Conservation (phyloP, 805 yeast genomes). For the Metschnikowia picachoensis region DNA sequence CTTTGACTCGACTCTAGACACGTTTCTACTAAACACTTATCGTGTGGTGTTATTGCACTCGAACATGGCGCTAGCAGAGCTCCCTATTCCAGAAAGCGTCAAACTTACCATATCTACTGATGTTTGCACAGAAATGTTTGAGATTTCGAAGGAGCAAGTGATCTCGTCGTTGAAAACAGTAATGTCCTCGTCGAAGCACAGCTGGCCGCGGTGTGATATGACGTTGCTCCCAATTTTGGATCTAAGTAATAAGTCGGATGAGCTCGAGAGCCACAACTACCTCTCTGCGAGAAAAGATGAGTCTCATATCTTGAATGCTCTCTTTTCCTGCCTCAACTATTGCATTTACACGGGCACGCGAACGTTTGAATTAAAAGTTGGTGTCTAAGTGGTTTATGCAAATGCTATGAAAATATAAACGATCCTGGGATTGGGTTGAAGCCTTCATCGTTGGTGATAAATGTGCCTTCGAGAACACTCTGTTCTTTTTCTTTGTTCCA, state of each 20-base stretch:
- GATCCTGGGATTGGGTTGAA: constrained; percentile 25
- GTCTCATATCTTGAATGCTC: constrained; percentile 8
- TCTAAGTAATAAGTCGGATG: constrained; percentile 31
- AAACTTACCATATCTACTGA: constrained; percentile 27
- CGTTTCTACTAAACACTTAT: constrained; percentile 20
- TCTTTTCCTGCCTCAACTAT: constrained; percentile 25
- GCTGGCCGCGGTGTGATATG: constrained; percentile 36
- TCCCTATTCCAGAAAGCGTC: constrained; percentile 15
- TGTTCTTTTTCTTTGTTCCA: constrained; percentile 26
- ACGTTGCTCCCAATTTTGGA: constrained; percentile 36
- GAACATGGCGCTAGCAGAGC: constrained; percentile 1
- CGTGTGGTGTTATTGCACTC: constrained; percentile 8
- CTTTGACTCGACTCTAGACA: constrained; percentile 18
- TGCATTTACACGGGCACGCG: constrained; percentile 38
- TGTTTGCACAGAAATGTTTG: constrained; percentile 32
- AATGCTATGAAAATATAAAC: constrained; percentile 5
- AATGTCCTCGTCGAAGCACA: constrained; percentile 30
- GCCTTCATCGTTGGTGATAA: constrained; percentile 20
- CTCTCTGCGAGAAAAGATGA: constrained; percentile 10
- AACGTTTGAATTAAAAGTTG: constrained; percentile 19
- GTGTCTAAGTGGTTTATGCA: constrained; percentile 7
- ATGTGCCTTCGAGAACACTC: constrained; percentile 21
- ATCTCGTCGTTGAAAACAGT: constrained; percentile 15
- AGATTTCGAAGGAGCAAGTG: constrained; percentile 13
- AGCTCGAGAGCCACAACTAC: constrained; percentile 29